Evolutionary conservation across 2,329 filamentous ascomycete species (phyloP).

Genomic region (Xylariaceae sp.): DNA sequence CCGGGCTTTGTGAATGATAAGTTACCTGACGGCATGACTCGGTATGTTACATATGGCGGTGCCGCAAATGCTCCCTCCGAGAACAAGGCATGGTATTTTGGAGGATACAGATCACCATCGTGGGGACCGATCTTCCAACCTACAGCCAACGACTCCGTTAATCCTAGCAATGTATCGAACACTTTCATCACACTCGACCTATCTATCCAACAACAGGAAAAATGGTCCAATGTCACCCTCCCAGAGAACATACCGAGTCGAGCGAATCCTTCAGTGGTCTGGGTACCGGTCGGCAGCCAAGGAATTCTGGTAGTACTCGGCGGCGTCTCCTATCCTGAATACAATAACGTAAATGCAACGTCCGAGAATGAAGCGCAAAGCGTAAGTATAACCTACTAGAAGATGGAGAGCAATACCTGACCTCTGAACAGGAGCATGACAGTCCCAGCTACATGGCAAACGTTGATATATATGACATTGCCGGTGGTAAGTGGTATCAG

Average conservation of each 20-base stretch:
- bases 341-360: slow-evolving; percentile 33
- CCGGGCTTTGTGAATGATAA: slow-evolving; percentile 49
- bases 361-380: slow-evolving; percentile 46
- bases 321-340: slow-evolving; percentile 70
- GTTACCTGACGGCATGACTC: slow-evolving; percentile 56
- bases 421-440: slow-evolving; percentile 55
- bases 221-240: slow-evolving; percentile 64
- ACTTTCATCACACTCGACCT: slow-evolving; percentile 68
- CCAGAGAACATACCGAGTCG: slow-evolving; percentile 57
- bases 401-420: slow-evolving; percentile 28
- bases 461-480: slow-evolving; percentile 81
- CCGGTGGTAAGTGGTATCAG: slow-evolving; percentile 68
- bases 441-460: slow-evolving; percentile 74
- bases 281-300: slow-evolving; percentile 77
- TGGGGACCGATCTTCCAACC: slow-evolving; percentile 56
- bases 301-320: slow-evolving; percentile 80
- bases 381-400: slow-evolving; percentile 41
- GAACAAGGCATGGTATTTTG: slow-evolving; percentile 74
- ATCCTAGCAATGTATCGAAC: slow-evolving; percentile 56
- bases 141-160: slow-evolving; percentile 41
- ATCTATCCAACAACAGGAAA: slow-evolving; percentile 52
- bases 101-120: slow-evolving; percentile 60
- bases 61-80: slow-evolving; percentile 70
- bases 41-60: slow-evolving; percentile 69
- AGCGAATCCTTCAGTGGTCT: slow-evolving; percentile 69